Percentiles rank a stretch among this genome's conserved stretches.
Conservation (phyloP, 306 rosid species). For the Cicer pinnatifidum region DNA sequence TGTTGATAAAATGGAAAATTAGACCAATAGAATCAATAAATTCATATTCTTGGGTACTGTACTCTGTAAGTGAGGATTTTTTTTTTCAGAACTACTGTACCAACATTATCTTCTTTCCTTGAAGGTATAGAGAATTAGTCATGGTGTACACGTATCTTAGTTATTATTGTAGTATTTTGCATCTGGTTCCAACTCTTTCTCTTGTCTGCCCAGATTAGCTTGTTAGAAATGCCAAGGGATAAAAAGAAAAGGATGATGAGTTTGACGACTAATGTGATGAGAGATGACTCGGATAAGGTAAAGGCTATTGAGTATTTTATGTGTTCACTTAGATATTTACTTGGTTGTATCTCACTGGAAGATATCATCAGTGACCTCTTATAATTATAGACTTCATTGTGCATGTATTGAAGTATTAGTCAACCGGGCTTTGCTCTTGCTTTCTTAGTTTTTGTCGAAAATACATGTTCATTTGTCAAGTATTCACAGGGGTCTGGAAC, state of each 20-base stretch:
- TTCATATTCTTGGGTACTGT: not conserved
- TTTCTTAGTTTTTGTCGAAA: slow-evolving; percentile 20
- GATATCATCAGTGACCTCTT: slow-evolving; percentile 35
- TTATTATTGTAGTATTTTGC: slow-evolving; percentile 11
- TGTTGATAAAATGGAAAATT: slow-evolving; percentile 29
- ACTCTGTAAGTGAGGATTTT: not conserved
- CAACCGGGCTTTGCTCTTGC: slow-evolving; percentile 21
- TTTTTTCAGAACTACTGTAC: not conserved
- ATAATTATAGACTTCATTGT: slow-evolving; percentile 19
- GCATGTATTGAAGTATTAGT: slow-evolving; percentile 29
- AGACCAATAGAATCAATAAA: not conserved
- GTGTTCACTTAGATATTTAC: slow-evolving; percentile 16
- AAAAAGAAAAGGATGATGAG: slow-evolving; percentile 70
- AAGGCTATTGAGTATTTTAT: slow-evolving; percentile 25
- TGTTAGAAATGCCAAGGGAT: slow-evolving; percentile 70
- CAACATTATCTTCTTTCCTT: not conserved
- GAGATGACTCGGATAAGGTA: slow-evolving; percentile 95
- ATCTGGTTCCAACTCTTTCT: slow-evolving; percentile 29
- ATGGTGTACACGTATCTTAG: not conserved
- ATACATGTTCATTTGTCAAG: slow-evolving; percentile 20
- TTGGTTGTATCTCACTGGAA: slow-evolving; percentile 1
- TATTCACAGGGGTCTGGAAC: not conserved
- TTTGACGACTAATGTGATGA: slow-evolving; percentile 82
- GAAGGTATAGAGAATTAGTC: slow-evolving; percentile 12
- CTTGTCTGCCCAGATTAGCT: slow-evolving; percentile 67